Evolutionary conservation across 2,329 filamentous ascomycete species (phyloP).

Genomic region (Ilyonectria robusta): DNA sequence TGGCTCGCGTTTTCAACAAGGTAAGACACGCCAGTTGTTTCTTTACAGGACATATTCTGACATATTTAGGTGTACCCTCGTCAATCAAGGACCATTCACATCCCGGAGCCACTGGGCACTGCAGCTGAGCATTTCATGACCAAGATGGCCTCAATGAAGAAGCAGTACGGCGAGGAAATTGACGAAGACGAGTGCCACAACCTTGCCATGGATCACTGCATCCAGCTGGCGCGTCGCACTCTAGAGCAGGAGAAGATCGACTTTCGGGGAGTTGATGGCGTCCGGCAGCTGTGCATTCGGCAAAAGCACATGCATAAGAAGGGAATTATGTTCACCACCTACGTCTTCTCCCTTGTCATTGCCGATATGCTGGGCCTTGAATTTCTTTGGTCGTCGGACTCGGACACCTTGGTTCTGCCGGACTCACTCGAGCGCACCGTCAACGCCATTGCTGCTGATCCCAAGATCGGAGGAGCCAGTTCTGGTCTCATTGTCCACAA

Average conservation of each 20-base stretch:
- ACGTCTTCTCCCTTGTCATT: slow-evolving; percentile 44
- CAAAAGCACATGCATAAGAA: slow-evolving; percentile 47
- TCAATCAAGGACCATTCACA: slow-evolving; percentile 36
- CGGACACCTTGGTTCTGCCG: slow-evolving; percentile 41
- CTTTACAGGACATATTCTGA: background rate
- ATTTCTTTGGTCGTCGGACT: slow-evolving; percentile 47
- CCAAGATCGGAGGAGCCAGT: slow-evolving; percentile 43
- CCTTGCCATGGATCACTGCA: slow-evolving; percentile 40
- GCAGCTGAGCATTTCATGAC: slow-evolving; percentile 36
- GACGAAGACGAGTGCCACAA: slow-evolving; percentile 35
- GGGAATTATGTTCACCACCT: slow-evolving; percentile 47
- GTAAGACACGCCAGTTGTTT: slow-evolving; percentile 14
- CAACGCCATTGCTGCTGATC: slow-evolving; percentile 38
- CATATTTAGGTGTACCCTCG: slow-evolving; percentile 38
- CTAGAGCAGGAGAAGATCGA: slow-evolving; percentile 37
- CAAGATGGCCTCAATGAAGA: slow-evolving; percentile 33
- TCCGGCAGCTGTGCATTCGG: slow-evolving; percentile 41
- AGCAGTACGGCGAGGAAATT: slow-evolving; percentile 27
- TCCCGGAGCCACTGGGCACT: slow-evolving; percentile 41
- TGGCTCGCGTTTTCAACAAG: slow-evolving; percentile 43
- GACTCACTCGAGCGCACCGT: slow-evolving; percentile 40
- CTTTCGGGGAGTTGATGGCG: slow-evolving; percentile 30
- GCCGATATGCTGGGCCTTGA: slow-evolving; percentile 43
- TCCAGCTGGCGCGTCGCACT: slow-evolving; percentile 38
- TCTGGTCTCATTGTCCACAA: slow-evolving; percentile 45